A percentile compares a stretch with the other conserved stretches of the same genome.
Evolutionary conservation across 2,329 filamentous ascomycete genomes (phyloP).

Genomic region (Hypoxylon sp.): DNA sequence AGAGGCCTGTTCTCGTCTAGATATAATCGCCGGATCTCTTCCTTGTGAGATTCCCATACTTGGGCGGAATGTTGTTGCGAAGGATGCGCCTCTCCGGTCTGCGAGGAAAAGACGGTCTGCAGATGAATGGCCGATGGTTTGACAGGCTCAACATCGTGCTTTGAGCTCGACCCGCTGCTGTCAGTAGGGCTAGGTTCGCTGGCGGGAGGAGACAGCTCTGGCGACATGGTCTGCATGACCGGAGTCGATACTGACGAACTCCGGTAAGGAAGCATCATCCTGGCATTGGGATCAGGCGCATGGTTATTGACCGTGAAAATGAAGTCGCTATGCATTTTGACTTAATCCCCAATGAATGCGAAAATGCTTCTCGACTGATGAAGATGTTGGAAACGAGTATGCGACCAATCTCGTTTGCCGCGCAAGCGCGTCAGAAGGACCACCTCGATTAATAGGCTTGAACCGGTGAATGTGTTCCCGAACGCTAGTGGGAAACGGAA

Average conservation of each 20-base stretch:
- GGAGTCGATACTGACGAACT: constrained; percentile 41
- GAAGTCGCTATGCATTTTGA: constrained; percentile 50
- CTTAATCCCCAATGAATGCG: constrained; percentile 4
- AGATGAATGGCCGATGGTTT: constrained; percentile 48
- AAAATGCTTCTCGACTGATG: constrained; percentile 14
- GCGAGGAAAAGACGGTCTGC: constrained; percentile 53
- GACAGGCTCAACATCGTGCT: constrained; percentile 42
- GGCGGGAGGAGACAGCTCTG: constrained; percentile 43
- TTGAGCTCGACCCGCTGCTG: constrained; percentile 30
- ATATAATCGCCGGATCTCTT: constrained; percentile 62
- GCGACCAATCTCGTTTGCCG: constrained; percentile 11
- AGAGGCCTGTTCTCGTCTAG: constrained; percentile 65
- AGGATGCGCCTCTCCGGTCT: constrained; percentile 52
- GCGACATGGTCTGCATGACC: constrained; percentile 44
- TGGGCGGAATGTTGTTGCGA: constrained; percentile 52
- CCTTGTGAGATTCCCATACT: constrained; percentile 64
- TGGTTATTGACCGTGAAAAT: constrained; percentile 47
- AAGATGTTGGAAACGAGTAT: constrained; percentile 1
- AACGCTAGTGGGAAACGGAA: constrained; percentile 4
- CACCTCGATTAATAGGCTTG: constrained; percentile 15
- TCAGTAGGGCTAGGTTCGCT: constrained; percentile 45
- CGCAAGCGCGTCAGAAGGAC: constrained; percentile 16
- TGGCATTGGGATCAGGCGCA: constrained; percentile 40
- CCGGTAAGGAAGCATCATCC: constrained; percentile 48
- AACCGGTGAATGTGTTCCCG: background rate